Evolutionary conservation across 805 yeast species (phyloP), one percentile per base, ranked within the genome.

Genomic region (Cyberlindnera galapagoensis): DNA sequence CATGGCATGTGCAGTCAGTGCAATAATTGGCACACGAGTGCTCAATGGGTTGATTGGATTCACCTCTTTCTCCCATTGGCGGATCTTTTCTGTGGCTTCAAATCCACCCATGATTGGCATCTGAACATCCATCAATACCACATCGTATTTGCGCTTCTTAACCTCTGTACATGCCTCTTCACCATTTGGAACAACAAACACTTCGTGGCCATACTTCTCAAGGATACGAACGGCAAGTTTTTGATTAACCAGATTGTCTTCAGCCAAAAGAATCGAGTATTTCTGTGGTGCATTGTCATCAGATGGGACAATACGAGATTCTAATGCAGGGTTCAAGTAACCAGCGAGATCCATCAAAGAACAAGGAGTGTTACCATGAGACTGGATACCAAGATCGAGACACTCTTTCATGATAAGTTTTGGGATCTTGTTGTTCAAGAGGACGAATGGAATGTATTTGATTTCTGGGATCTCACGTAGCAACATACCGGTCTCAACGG

Each of bases 51-150:
- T 79, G 19, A 74, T 72, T 29, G 87, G 85, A 42, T 78, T 76
- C 16, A 77, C 69, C 55, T 78, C 80, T 62, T 71, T 75, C 57
- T 84, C 95, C 92, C 94, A 84, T 51, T 80, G 86, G 46, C 95
- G 66, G 31, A 84, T 85, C 55, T 76, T 76, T 26, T 80, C 85
- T 1, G 95, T 84, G 4, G 94, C 94, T 52, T 84, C 95, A 55
- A 85, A 84, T 0, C 95, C 95, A 21, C 95, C 94, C 90, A 85
- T 85, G 11, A 83, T 83, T 9, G 95, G 95, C 95, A 84, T 84
- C 57, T 84, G 95, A 28, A 84, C 94, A 60, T 84, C 95, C 95
- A 84, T 84, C 41, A 84, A 69, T 11, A 84, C 80, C 27, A 83
- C 87, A 52, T 84, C 95, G 52, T 78, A 84, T 29, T 69, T 66